Evolutionary conservation across 306 rosid genomes (phyloP), one percentile per base, ranked within the genome.

Genomic region (Datisca glomerata): DNA sequence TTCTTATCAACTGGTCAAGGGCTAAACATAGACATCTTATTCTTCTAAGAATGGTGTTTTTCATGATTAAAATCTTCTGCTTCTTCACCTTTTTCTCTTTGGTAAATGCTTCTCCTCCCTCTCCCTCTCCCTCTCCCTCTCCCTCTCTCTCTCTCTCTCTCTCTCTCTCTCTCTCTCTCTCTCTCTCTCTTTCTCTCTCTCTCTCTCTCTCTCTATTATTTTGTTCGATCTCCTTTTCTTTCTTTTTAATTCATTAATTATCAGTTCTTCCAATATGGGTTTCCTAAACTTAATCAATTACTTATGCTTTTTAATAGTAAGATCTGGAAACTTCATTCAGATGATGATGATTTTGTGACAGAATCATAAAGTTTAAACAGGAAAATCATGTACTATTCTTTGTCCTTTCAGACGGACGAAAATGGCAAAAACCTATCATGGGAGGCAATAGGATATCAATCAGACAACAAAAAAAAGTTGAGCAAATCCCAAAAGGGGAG

Each of bases 1-100:
- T 78, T 44, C 76, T 89, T 33, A 45, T 54, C 54, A 61, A 56
- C 2, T 89, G 98, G 95, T 65, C 93, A 8, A 74, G 85, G 86
- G 65, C 93, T 11, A 74, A 51, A 46, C 67, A 64, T 37, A 77
- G 49, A 17, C 53, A 43, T 55, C 37, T 68, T 37, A 3, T 61
- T 1, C 78, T 80, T 54, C 58, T 89, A 0, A 46, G 91, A 52
- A 4, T 72, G 2, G 59, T 56, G 12, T 89, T 89, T 42, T 40
- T 77, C 55, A 28, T 75, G 47, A 29, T 70, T 53, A 89, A 89
- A 59, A 43, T 89, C 56, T 48, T 64, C 42, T 74, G 68, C 86
- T 66, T 75, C 76, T 89, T 39, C 60, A 68, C 29, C 47, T 75
- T 80, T 73, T 80, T 69, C 75, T 60, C 95, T 19, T 70, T 74